phyloP scores from a whole-genome alignment of 2,329 filamentous ascomycete genomes.

The Cladosporium austrohemisphaericum region DNA sequence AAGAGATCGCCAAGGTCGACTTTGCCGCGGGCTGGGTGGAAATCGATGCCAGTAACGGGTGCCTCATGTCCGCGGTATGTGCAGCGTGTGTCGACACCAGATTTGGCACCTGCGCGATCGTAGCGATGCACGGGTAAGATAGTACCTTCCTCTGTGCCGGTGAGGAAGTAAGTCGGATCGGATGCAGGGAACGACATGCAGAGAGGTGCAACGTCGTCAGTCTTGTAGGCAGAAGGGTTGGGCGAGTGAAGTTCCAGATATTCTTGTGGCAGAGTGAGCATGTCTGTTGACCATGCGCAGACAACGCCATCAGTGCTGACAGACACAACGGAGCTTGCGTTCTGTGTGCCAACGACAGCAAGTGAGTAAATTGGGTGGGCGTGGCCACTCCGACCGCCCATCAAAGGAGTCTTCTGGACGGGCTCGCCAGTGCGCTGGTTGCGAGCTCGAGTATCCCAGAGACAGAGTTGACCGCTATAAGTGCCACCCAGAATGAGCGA shows the following conservation, averaged over 20 bases:
- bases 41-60: slow-evolving; percentile 92
- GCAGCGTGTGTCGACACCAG: slow-evolving; percentile 84
- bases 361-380: slow-evolving; percentile 95
- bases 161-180: slow-evolving; percentile 95
- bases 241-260: slow-evolving; percentile 83
- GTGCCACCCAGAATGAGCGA: slow-evolving; percentile 94
- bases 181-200: slow-evolving; percentile 92
- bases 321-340: slow-evolving; percentile 97
- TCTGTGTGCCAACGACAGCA: slow-evolving; percentile 94
- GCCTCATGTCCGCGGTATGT: slow-evolving; percentile 87
- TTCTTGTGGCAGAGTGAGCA: slow-evolving; percentile 95
- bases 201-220: slow-evolving; percentile 90
- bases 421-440: slow-evolving; percentile 60
- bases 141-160: slow-evolving; percentile 92
- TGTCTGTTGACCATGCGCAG: slow-evolving; percentile 96
- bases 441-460: slow-evolving; percentile 93
- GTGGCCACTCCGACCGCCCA: slow-evolving; percentile 73
- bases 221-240: slow-evolving; percentile 64
- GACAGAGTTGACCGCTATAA: slow-evolving; percentile 91
- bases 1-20: slow-evolving; percentile 93
- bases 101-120: slow-evolving; percentile 94
- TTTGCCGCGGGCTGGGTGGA: slow-evolving; percentile 87
- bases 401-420: slow-evolving; percentile 93
- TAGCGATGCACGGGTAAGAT: slow-evolving; percentile 97
- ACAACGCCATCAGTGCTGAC: slow-evolving; percentile 95